Evolutionary conservation across 2,329 filamentous ascomycete species (phyloP).

Genomic region (Nigrospora osmanthi): DNA sequence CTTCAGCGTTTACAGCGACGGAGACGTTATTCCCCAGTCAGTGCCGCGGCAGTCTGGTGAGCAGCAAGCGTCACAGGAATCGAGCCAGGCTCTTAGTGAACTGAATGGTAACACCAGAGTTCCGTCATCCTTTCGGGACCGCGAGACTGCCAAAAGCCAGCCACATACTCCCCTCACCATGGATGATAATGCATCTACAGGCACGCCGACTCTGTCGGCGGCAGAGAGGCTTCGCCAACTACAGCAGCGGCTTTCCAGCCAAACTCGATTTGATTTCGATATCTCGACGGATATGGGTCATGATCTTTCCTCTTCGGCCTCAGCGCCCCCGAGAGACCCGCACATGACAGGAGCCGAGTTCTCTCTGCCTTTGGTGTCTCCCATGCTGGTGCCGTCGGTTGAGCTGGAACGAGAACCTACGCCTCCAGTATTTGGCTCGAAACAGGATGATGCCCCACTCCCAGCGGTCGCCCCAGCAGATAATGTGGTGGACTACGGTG

Average conservation of each 20-base stretch:
- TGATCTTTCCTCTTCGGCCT: too few species aligned
- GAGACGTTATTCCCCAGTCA: conserved; percentile 9
- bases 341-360: background rate
- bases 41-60: background rate
- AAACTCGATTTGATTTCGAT: background rate
- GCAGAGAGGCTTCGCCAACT: conserved; percentile 15
- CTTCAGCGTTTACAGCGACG: conserved; percentile 15
- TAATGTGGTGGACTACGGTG: conserved; percentile 4
- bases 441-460: background rate
- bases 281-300: too few species aligned
- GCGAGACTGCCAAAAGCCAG: background rate
- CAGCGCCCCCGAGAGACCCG: too few species aligned
- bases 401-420: conserved; percentile 2
- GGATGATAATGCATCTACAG: conserved; percentile 8
- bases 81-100: conserved; percentile 16
- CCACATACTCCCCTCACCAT: conserved; percentile 8
- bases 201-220: conserved; percentile 9
- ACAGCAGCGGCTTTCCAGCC: conserved; percentile 11
- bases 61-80: conserved; percentile 9
- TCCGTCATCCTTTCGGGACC: conserved; percentile 5
- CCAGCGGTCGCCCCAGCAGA: background rate
- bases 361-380: conserved; percentile 6
- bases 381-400: conserved; percentile 7
- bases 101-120: conserved; percentile 16
- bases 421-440: conserved; percentile 4